These are phyloP conservation scores for Trametes polyzona DNA, from an alignment of 1,284 basidiomycete species.

Conservation along the genomic window DNA sequence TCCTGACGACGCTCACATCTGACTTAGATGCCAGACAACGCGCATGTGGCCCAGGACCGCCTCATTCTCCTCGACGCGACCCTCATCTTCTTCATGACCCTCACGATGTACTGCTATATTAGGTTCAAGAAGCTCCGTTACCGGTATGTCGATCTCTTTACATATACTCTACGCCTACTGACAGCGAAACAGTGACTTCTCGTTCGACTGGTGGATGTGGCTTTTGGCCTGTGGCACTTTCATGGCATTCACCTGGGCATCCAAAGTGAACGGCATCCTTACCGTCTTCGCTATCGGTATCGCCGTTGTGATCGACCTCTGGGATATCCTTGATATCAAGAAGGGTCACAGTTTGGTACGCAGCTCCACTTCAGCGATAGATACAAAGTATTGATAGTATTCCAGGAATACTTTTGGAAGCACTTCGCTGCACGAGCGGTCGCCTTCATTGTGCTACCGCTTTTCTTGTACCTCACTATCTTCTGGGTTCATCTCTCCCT, in stretches of 20 bases:
- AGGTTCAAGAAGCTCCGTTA: constrained; percentile 96
- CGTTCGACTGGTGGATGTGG: constrained; percentile 95
- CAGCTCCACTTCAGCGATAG: constrained; percentile 8
- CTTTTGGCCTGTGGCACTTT: constrained; percentile 88
- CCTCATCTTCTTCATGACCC: constrained; percentile 93
- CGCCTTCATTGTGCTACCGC: constrained; percentile 89
- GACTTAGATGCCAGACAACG: constrained; percentile 73
- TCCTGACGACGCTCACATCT: background rate
- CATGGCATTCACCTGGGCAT: constrained; percentile 95
- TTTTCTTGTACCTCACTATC: constrained; percentile 92
- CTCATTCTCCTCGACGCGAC: constrained; percentile 96
- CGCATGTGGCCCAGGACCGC: constrained; percentile 93
- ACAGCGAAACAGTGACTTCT: constrained; percentile 70
- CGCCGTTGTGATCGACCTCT: constrained; percentile 92
- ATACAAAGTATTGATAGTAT: background rate
- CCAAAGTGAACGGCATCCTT: constrained; percentile 97
- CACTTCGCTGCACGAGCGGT: constrained; percentile 89
- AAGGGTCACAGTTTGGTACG: constrained; percentile 85
- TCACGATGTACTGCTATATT: constrained; percentile 94
- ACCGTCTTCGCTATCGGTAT: constrained; percentile 90
- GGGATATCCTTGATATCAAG: constrained; percentile 91
- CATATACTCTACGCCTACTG: constrained; percentile 1
- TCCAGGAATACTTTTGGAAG: constrained; percentile 84
- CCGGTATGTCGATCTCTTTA: constrained; percentile 50
- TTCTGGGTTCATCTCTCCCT: constrained; percentile 97